Percentiles rank a stretch among this genome's conserved stretches.
Evolutionary conservation across 1,139 yeast species (phyloP).

Genomic region (Meyerozyma carpophila): DNA sequence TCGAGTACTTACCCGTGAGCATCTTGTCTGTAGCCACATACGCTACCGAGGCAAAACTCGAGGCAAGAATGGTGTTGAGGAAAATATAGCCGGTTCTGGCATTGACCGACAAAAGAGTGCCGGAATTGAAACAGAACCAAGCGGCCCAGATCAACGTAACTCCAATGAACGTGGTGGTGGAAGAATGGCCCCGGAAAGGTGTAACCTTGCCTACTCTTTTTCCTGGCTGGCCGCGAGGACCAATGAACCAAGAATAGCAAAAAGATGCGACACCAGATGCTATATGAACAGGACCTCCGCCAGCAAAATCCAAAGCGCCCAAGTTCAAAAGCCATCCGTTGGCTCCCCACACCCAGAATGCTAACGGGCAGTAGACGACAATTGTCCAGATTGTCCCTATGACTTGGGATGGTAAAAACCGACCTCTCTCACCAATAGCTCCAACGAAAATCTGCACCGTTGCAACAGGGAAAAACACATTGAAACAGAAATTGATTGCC

Average conservation of each 20-base stretch:
- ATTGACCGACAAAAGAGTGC: conserved; percentile 39
- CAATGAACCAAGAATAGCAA: conserved; percentile 34
- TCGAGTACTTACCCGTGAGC: conserved; percentile 35
- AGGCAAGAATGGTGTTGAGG: conserved; percentile 46
- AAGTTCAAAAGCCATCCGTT: conserved; percentile 39
- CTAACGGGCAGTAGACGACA: conserved; percentile 39
- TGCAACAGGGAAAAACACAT: conserved; percentile 40
- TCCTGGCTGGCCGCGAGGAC: conserved; percentile 21
- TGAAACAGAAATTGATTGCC: conserved; percentile 34
- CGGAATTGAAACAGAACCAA: conserved; percentile 50
- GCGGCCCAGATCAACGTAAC: conserved; percentile 46
- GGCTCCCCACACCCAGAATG: conserved; percentile 41
- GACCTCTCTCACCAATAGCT: conserved; percentile 39
- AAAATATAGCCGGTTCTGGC: conserved; percentile 44
- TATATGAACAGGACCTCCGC: conserved; percentile 48
- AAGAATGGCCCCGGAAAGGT: conserved; percentile 30
- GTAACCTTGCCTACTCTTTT: conserved; percentile 23
- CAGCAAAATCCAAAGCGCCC: conserved; percentile 44
- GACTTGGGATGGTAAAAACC: conserved; percentile 34
- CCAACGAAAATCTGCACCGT: conserved; percentile 45
- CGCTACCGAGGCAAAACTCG: conserved; percentile 34
- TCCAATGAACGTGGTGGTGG: conserved; percentile 40
- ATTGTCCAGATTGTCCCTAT: conserved; percentile 37
- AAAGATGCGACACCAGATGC: conserved; percentile 40
- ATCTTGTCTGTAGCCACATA: conserved; percentile 29